Conservation (phyloP, 352 stramenopile genomes). For the Plasmopara viticola region DNA sequence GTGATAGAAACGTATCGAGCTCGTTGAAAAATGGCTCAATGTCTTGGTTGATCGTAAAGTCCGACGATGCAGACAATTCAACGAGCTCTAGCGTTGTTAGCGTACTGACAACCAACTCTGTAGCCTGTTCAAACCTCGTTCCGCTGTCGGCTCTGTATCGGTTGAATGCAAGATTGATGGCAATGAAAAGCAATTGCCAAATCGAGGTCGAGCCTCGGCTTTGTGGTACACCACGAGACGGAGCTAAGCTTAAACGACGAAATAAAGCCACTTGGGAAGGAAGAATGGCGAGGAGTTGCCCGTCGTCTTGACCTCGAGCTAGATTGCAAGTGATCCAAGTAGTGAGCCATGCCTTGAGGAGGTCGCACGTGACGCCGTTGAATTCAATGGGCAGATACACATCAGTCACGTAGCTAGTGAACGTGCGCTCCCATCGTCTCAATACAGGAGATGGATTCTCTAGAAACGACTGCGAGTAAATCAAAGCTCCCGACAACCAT, state of each 20-base stretch:
- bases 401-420: slow-evolving; percentile 33
- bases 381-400: slow-evolving; percentile 67
- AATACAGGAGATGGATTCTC: slow-evolving; percentile 17
- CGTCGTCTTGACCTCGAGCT: slow-evolving; percentile 13
- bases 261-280: slow-evolving; percentile 51
- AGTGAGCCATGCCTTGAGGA: slow-evolving; percentile 38
- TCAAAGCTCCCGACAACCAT: slow-evolving; percentile 25
- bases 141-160: slow-evolving; percentile 1
- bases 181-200: slow-evolving; percentile 31
- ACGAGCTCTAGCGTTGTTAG: slow-evolving; percentile 35
- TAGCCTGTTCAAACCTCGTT: slow-evolving; percentile 19
- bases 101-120: slow-evolving; percentile 28
- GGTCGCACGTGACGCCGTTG: slow-evolving; percentile 12
- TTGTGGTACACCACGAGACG: slow-evolving; percentile 5
- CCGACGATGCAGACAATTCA: slow-evolving; percentile 26
- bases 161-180: slow-evolving; percentile 20
- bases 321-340: slow-evolving; percentile 44
- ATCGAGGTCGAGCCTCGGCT: slow-evolving; percentile 10
- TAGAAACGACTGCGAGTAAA: slow-evolving; percentile 34
- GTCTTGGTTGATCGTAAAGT: slow-evolving; percentile 14
- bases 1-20: slow-evolving; percentile 18
- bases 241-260: slow-evolving; percentile 22
- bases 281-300: slow-evolving; percentile 27
- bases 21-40: slow-evolving; percentile 16
- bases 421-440: slow-evolving; percentile 37